These are phyloP conservation scores for Talaromyces adpressus DNA, from an alignment of 495 filamentous ascomycete genomes.

Conservation along the genomic window DNA sequence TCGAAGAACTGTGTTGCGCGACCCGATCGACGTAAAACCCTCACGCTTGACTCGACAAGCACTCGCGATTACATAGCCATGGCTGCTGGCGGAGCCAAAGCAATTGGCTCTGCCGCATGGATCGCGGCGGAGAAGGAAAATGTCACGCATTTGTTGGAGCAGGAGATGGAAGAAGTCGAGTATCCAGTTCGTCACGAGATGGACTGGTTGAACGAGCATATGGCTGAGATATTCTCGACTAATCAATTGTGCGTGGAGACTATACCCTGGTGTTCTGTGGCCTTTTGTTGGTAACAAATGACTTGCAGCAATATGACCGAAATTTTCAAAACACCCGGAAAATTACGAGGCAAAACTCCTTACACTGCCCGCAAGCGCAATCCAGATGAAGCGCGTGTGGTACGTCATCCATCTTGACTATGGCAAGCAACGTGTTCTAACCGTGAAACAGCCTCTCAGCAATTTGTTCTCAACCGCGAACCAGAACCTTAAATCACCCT, in stretches of 20 bases:
- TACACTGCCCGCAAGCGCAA: constrained; percentile 69
- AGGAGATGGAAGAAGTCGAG: constrained; percentile 83
- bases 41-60: not conserved
- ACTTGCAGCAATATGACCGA: constrained; percentile 70
- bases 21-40: not conserved
- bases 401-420: constrained; percentile 31
- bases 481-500: constrained; percentile 6
- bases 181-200: constrained; percentile 85
- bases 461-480: constrained; percentile 66
- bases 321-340: constrained; percentile 93
- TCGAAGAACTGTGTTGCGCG: not conserved
- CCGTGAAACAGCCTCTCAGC: constrained; percentile 58
- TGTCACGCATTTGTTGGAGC: constrained; percentile 50
- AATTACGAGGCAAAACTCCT: constrained; percentile 88
- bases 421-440: constrained; percentile 9
- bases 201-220: constrained; percentile 96
- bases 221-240: constrained; percentile 85
- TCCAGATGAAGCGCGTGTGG: constrained; percentile 57
- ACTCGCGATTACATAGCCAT: constrained; percentile 36
- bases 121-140: constrained; percentile 60
- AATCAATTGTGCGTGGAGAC: constrained; percentile 64
- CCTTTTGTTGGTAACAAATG: not conserved
- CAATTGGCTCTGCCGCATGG: constrained; percentile 63
- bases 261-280: constrained; percentile 1
- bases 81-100: constrained; percentile 39